A percentile compares a stretch with the other conserved stretches of the same genome.
Evolutionary conservation across 495 filamentous ascomycete genomes (phyloP).

Genomic region (Hypoxylon rickii): DNA sequence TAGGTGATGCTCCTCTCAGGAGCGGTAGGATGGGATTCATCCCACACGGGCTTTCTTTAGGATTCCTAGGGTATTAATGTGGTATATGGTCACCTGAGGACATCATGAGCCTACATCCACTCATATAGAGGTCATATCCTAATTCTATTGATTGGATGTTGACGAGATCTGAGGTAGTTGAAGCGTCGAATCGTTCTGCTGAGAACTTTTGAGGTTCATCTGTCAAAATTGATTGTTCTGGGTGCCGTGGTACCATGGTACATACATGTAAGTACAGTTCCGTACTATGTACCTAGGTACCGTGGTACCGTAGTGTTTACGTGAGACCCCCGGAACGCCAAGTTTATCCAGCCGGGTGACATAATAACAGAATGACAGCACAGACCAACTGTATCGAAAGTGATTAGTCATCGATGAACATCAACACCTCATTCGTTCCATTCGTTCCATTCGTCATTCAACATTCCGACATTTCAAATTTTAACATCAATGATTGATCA

Average conservation of each 20-base stretch:
- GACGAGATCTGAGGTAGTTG: too few relatives aligned
- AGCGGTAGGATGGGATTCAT: conserved; percentile 28
- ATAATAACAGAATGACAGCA: not conserved
- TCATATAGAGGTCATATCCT: not conserved
- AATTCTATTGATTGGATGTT: not conserved
- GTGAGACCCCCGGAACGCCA: not conserved
- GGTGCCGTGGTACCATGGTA: too few relatives aligned
- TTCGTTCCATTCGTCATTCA: too few relatives aligned
- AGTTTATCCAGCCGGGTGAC: conserved; percentile 18
- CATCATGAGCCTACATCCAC: conserved; percentile 16
- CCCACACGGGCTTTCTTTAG: conserved; percentile 10
- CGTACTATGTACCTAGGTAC: not conserved
- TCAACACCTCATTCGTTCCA: too few relatives aligned
- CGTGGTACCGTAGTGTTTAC: not conserved
- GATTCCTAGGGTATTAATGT: not conserved
- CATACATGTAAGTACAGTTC: too few relatives aligned
- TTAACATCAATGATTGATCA: too few relatives aligned
- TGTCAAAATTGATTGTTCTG: too few relatives aligned
- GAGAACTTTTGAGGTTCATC: too few relatives aligned
- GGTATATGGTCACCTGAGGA: not conserved
- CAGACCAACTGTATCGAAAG: not conserved
- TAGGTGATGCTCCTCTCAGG: conserved; percentile 25
- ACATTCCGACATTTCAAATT: too few relatives aligned
- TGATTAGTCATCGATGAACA: conserved; percentile 5
- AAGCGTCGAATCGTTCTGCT: too few relatives aligned